Base-by-base conservation (phyloP, 768 basidiomycete species). In the Naganishia kalamii region DNA sequence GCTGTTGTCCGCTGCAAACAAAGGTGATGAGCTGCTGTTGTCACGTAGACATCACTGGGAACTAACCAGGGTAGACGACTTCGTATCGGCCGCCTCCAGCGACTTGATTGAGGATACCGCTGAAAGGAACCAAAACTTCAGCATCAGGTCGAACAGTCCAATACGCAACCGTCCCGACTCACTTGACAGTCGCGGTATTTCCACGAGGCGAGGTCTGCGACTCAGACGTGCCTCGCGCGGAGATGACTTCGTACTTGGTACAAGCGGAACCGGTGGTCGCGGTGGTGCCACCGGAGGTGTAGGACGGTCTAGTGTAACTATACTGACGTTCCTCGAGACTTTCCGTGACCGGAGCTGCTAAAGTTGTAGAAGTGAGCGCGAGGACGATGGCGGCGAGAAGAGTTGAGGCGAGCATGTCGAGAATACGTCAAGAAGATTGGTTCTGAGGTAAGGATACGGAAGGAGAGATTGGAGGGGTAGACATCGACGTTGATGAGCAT, bases 211-310 rank as follows among this genome's bases (percentile, higher is more conserved):
- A n/a, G 1, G 32, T 13, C 23, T 62, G 61, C 30, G 47, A 49
- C 32, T 62, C 61, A 8, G 37, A 29, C 15, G 61, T 62, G 19
- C 61, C 61, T 50, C 61, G 27, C 17, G 61, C 61, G 23, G 46
- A 49, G 33, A 62, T 62, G 10, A 62, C 33, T 40, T 62, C 61
- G 37, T 62, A 62, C 6, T n/a, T 23, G 25, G 61, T 27, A 49
- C 61, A 62, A 3, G 27, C 44, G 23, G 23, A 17, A 27, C 25
- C 49, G 17, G 49, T 27, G 27, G 49, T 15, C 23, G 49, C 17
- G 11, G 49, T 27, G 30, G 25, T 30, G 49, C 25, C 30, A 30
- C 49, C 49, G 17, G 23, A 27, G 27, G 49, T 27, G 23, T 29
- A 50, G 29, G 25, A 21, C 6, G 25, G 30, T 21, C 49, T 29